Evolutionary conservation across 345 rosid species (phyloP).

Genomic region (Citrus medica): DNA sequence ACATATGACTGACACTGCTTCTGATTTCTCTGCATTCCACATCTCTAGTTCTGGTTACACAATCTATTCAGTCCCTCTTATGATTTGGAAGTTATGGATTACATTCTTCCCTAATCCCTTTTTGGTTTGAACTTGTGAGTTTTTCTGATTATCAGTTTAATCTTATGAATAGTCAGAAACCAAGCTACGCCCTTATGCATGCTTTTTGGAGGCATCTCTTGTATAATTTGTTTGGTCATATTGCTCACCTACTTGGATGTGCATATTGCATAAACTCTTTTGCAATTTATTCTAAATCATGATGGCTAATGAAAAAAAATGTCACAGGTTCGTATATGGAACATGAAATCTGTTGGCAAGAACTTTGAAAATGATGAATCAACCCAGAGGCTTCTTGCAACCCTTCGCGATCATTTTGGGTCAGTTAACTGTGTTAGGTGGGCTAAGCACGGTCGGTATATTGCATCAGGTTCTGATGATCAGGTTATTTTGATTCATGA

Average conservation of each 20-base stretch:
- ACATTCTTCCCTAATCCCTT: background rate
- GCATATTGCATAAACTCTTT: background rate
- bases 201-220: background rate
- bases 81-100: background rate
- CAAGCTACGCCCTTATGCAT: background rate
- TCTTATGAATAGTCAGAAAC: background rate
- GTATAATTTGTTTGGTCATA: background rate
- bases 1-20: background rate
- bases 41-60: background rate
- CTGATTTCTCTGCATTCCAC: background rate
- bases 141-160: background rate
- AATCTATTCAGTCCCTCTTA: background rate
- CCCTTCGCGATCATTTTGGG: slow-evolving; percentile 96
- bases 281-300: background rate
- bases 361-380: slow-evolving; percentile 57
- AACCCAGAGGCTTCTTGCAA: slow-evolving; percentile 82
- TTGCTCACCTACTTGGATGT: background rate
- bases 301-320: background rate
- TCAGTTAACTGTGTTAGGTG: slow-evolving; percentile 99
- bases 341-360: slow-evolving; percentile 72
- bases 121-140: background rate
- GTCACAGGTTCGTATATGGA: slow-evolving; percentile 90
- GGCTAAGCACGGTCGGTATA: slow-evolving; percentile 89
- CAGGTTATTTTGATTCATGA: slow-evolving; percentile 90
- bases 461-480: slow-evolving; percentile 98